These are phyloP conservation scores for Globisporangium cylindrosporum DNA, from an alignment of 352 stramenopile species.

Conservation along the genomic window DNA sequence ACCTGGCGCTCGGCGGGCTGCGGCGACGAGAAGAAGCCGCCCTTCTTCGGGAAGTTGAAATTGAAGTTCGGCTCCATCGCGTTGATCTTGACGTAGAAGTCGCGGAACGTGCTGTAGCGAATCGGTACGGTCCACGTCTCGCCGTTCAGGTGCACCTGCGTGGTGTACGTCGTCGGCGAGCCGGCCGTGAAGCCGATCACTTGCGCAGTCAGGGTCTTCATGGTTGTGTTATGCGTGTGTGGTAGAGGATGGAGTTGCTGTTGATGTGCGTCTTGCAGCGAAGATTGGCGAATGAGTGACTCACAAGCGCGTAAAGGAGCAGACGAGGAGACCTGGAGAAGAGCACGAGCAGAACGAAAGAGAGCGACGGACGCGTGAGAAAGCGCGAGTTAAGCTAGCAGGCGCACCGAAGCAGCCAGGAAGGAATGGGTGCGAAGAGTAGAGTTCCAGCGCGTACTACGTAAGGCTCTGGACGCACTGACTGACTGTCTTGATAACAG, in stretches of 20 bases:
- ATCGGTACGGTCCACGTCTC: conserved; percentile 44
- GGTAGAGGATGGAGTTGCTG: neutral
- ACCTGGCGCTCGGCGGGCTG: conserved; percentile 49
- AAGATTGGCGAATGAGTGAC: conserved; percentile 13
- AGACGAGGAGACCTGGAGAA: neutral
- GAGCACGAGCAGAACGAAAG: neutral
- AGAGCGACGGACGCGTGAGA: neutral
- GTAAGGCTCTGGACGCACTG: neutral
- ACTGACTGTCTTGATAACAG: neutral
- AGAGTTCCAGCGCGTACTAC: neutral
- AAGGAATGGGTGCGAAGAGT: neutral
- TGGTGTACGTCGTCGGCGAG: conserved; percentile 45
- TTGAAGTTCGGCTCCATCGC: conserved; percentile 46
- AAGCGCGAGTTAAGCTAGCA: conserved; percentile 2
- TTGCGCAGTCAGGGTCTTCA: conserved; percentile 33
- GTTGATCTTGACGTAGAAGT: conserved; percentile 51
- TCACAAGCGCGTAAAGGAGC: conserved; percentile 4
- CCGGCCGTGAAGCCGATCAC: conserved; percentile 42
- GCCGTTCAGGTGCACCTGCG: conserved; percentile 41
- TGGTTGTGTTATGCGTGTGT: neutral
- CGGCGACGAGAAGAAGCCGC: conserved; percentile 58
- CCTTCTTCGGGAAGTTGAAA: conserved; percentile 65
- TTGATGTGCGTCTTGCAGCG: neutral
- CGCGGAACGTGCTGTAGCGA: conserved; percentile 65
- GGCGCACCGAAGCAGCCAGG: conserved; percentile 5